These are phyloP conservation scores for Solanum appendiculatum DNA, from an alignment of 257 asterid genomes.

Conservation along the genomic window DNA sequence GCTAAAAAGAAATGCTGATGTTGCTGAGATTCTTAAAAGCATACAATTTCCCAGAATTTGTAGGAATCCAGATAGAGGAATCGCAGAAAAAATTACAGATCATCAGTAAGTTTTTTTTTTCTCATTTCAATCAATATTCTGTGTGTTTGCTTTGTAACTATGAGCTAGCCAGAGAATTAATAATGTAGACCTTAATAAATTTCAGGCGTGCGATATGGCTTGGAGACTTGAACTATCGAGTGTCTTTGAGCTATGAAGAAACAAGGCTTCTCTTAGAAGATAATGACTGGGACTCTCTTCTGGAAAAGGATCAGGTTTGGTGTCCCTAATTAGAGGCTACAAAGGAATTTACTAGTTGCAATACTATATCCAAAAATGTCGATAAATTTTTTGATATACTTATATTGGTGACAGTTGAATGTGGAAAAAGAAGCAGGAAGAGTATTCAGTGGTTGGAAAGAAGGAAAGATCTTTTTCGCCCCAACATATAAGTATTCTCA, in stretches of 20 bases:
- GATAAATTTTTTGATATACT: neutral
- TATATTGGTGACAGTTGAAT: slow-evolving; percentile 37
- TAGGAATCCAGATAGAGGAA: slow-evolving; percentile 30
- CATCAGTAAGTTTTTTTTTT: slow-evolving; percentile 51
- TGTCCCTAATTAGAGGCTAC: neutral
- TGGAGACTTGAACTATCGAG: slow-evolving; percentile 90
- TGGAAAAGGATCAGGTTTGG: slow-evolving; percentile 78
- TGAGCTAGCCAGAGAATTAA: neutral
- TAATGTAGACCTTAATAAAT: no score
- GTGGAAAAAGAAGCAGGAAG: slow-evolving; percentile 74
- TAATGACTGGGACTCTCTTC: slow-evolving; percentile 78
- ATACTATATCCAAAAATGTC: no score
- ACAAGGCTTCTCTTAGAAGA: slow-evolving; percentile 57
- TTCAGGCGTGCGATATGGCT: slow-evolving; percentile 87
- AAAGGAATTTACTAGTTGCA: neutral
- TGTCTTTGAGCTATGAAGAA: slow-evolving; percentile 73
- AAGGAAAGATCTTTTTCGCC: slow-evolving; percentile 74
- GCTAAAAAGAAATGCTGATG: slow-evolving; percentile 66
- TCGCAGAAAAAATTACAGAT: slow-evolving; percentile 51
- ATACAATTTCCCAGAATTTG: slow-evolving; percentile 50
- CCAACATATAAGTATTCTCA: slow-evolving; percentile 86
- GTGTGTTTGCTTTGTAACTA: neutral
- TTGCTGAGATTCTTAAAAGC: slow-evolving; percentile 62
- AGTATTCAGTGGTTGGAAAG: slow-evolving; percentile 78
- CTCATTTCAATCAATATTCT: neutral